phyloP scores from a whole-genome alignment of 1,284 basidiomycete species.

The Xerocomus minutiporus region DNA sequence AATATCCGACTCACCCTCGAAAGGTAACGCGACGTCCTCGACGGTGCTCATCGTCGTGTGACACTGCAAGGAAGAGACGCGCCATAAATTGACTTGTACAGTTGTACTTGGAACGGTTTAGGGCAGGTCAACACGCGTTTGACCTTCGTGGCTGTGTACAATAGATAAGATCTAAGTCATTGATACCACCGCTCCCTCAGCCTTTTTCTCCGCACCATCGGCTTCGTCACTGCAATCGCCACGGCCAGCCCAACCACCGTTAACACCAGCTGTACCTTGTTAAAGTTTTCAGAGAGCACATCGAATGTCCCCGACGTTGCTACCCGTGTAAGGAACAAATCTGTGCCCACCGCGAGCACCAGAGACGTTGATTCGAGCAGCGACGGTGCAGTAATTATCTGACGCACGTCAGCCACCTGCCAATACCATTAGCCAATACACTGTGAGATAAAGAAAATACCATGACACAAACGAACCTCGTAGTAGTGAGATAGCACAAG shows the following conservation, averaged over 20 bases:
- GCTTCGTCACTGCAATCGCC: constrained; percentile 74
- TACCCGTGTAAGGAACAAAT: constrained; percentile 81
- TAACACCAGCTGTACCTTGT: constrained; percentile 86
- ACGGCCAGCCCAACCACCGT: constrained; percentile 71
- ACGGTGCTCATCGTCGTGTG: background rate
- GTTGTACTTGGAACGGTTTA: constrained; percentile 4
- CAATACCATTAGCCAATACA: background rate
- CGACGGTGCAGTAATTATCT: constrained; percentile 74
- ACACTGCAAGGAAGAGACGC: background rate
- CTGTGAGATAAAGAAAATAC: background rate
- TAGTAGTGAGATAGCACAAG: constrained; percentile 77
- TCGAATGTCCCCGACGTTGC: constrained; percentile 92
- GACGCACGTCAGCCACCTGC: constrained; percentile 63
- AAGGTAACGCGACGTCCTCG: constrained; percentile 7
- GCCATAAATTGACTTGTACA: background rate
- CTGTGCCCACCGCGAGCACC: constrained; percentile 83
- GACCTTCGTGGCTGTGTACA: constrained; percentile 5
- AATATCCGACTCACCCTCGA: constrained; percentile 14
- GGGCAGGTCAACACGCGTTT: constrained; percentile 19
- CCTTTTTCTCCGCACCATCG: constrained; percentile 65
- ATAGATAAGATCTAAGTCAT: constrained; percentile 3
- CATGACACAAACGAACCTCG: constrained; percentile 44
- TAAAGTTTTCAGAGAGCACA: constrained; percentile 87
- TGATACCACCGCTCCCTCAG: constrained; percentile 67
- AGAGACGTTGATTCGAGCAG: constrained; percentile 89